Conservation (phyloP, 106 monocot species). For the Acorus calamus region DNA sequence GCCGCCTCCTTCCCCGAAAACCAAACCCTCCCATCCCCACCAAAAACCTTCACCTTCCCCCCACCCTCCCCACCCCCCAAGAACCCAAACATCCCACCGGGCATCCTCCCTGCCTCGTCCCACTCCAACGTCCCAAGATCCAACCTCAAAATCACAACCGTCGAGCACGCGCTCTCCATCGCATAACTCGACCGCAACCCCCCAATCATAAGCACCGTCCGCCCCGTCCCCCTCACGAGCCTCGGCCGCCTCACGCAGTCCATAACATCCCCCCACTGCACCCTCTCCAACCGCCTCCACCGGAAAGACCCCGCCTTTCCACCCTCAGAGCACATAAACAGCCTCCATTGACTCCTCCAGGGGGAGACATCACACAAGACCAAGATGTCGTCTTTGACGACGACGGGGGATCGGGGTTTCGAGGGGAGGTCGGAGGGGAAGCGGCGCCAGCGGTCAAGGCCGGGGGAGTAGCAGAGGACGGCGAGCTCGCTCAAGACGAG, state of each 20-base stretch:
- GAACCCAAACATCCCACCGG: conserved; percentile 71
- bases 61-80: conserved; percentile 34
- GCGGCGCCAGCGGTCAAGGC: conserved; percentile 43
- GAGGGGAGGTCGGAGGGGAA: conserved; percentile 77
- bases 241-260: conserved; percentile 80
- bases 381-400: conserved; percentile 34
- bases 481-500: conserved; percentile 91
- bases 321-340: conserved; percentile 50
- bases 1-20: conserved; percentile 85
- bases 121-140: conserved; percentile 78
- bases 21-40: conserved; percentile 91
- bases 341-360: conserved; percentile 96
- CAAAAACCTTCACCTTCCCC: conserved; percentile 89
- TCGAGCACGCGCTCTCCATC: conserved; percentile 81
- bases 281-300: conserved; percentile 60
- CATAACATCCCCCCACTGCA: conserved; percentile 80
- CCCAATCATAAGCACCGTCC: conserved; percentile 71
- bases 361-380: conserved; percentile 72
- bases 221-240: conserved; percentile 49
- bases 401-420: conserved; percentile 77
- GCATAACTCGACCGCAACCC: conserved; percentile 74
- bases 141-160: conserved; percentile 73
- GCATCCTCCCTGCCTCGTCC: conserved; percentile 93
- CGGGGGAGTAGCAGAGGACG: conserved; percentile 51
- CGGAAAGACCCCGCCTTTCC: conserved; percentile 35